Evolutionary conservation across 176 grass and related monocot genomes (phyloP), one percentile per base, ranked within the genome.

Genomic region (Microstegium vimineum): DNA sequence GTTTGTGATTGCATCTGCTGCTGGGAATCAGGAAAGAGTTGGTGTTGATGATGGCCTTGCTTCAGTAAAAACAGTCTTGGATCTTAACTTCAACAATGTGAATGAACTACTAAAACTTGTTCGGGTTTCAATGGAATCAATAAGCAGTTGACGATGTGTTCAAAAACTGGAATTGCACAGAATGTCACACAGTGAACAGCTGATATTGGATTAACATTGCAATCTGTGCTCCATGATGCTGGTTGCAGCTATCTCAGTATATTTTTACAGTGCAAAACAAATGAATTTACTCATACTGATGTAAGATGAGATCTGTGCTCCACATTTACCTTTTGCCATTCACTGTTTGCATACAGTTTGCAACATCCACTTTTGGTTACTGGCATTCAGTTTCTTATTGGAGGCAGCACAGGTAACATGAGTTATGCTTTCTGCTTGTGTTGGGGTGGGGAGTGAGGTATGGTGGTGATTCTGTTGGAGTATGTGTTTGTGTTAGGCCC

Each of bases 71-170:
- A 51, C 78, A 66, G 92, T 90, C 66, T 90, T 97, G 81, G 88
- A 94, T 89, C 90, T 90, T 57, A 90, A 86, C 86, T 97, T 94
- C 25, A 87, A 90, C 77, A 92, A 92, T 78, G 88, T 97, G 57
- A 76, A 82, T 84, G 90, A 87, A 73, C 67, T 97, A 69, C 34
- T 94, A 70, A 89, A 73, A 76, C 90, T 92, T 76, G 81, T 94
- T 78, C 77, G 90, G 27, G 77, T 97, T 82, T 92, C 94, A 10
- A 86, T 90, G 86, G 90, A 94, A 78, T 89, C 85, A 60, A 88
- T 94, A 34, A 79, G 73, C 78, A 57, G 22, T 22, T 67, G 31
- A n/a, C n/a, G n/a, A 85, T 71, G 16, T 75, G 38, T 60, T 79
- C 6, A 45, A 10, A 62, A 62, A 30, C 14, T 26, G 12, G 9